Percentiles rank a stretch among this genome's conserved stretches.
These are phyloP conservation scores for Xylaria longipes DNA, from an alignment of 495 filamentous ascomycete species.

Conservation along the genomic window DNA sequence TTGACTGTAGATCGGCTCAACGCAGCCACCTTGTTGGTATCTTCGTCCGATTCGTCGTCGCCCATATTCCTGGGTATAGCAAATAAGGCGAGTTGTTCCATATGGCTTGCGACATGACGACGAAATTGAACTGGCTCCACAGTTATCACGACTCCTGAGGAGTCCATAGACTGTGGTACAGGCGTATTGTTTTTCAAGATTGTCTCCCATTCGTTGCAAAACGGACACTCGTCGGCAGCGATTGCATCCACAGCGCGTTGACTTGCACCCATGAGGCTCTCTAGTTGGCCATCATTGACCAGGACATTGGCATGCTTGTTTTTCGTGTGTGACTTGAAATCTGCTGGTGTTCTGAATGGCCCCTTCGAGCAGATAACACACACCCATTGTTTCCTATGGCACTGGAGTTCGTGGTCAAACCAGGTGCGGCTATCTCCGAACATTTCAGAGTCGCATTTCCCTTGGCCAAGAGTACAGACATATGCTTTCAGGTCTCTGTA, in stretches of 20 bases:
- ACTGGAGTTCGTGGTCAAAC: background rate
- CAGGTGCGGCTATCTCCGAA: background rate
- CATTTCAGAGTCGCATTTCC: background rate
- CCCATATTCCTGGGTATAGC: background rate
- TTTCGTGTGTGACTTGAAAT: background rate
- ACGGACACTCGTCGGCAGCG: background rate
- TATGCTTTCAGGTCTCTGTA: background rate
- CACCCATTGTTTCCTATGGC: background rate
- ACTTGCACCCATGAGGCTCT: background rate
- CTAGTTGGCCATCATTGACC: background rate
- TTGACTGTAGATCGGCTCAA: too few relatives aligned
- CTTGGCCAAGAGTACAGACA: background rate
- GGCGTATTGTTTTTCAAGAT: background rate
- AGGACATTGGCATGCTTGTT: background rate
- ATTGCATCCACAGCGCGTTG: background rate
- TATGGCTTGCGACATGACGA: background rate
- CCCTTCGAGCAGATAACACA: background rate
- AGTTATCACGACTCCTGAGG: background rate
- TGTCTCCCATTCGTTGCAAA: background rate
- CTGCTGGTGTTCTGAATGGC: background rate
- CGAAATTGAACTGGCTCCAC: background rate
- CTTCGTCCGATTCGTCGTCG: background rate
- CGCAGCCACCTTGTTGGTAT: too few relatives aligned
- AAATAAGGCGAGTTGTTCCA: background rate
- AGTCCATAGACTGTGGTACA: background rate